A percentile compares a stretch with the other conserved stretches of the same genome.
Evolutionary conservation across 2,329 filamentous ascomycete genomes (phyloP).

Genomic region (Penicillium sclerotiorum): DNA sequence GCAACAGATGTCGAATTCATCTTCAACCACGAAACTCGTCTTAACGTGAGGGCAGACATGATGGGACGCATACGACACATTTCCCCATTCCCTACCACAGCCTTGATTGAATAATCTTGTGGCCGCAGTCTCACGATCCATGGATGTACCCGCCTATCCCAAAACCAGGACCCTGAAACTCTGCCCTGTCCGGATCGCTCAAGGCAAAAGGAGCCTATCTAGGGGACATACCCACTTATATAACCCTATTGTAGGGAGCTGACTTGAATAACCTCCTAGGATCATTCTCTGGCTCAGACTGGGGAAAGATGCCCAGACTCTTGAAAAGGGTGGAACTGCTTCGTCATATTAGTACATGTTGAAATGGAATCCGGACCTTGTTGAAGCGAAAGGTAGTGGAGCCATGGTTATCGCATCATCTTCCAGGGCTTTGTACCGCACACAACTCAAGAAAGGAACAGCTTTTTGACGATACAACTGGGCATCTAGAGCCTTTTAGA

Average conservation of each 20-base stretch:
- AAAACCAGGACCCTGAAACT: conserved; percentile 17
- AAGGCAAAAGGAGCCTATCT: conserved; percentile 2
- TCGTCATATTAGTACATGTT: neutral
- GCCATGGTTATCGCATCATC: conserved; percentile 27
- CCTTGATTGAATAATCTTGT: too few relatives aligned
- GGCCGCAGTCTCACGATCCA: conserved; percentile 16
- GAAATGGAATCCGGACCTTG: conserved; percentile 14
- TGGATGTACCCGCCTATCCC: conserved; percentile 9
- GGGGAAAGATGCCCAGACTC: too few relatives aligned
- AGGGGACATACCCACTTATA: neutral
- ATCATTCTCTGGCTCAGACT: too few relatives aligned
- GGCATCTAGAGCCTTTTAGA: neutral
- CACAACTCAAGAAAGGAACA: neutral
- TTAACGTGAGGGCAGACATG: neutral
- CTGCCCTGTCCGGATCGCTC: conserved; percentile 18
- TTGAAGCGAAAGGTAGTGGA: conserved; percentile 24
- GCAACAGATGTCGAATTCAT: conserved; percentile 19
- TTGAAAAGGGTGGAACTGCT: too few relatives aligned
- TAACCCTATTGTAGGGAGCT: too few relatives aligned
- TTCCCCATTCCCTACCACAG: conserved; percentile 1
- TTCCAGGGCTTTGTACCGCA: conserved; percentile 6
- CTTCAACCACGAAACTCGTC: too few relatives aligned
- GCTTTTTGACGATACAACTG: neutral
- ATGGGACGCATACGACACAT: neutral
- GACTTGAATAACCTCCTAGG: too few relatives aligned